Conservation (phyloP, 805 yeast genomes). For the Kodamaea lidongshanica region DNA sequence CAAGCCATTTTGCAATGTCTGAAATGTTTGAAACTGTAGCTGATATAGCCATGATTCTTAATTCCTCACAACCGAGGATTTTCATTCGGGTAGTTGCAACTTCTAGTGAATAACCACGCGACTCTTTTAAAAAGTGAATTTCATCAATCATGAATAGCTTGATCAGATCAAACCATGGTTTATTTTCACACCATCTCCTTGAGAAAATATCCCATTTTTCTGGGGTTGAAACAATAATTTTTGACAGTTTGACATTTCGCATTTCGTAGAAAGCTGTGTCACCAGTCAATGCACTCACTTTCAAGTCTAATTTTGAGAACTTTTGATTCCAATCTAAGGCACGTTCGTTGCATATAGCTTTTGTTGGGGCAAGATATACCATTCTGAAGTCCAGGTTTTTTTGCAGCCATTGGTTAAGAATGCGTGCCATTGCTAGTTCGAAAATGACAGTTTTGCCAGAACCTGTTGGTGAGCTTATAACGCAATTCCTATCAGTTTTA, state of each 20-base stretch:
- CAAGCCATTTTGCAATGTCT: slow-evolving; percentile 35
- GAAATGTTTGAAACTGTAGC: slow-evolving; percentile 50
- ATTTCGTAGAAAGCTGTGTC: slow-evolving; percentile 41
- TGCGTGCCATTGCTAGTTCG: slow-evolving; percentile 44
- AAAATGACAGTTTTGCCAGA: slow-evolving; percentile 49
- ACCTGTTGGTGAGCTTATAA: slow-evolving; percentile 53
- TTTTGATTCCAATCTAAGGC: slow-evolving; percentile 40
- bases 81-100: slow-evolving; percentile 15
- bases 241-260: slow-evolving; percentile 35
- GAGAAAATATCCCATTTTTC: slow-evolving; percentile 59
- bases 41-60: slow-evolving; percentile 21
- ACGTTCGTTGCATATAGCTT: slow-evolving; percentile 50
- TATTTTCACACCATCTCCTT: slow-evolving; percentile 22
- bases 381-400: slow-evolving; percentile 23
- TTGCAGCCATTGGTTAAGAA: too few relatives aligned
- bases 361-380: slow-evolving; percentile 55
- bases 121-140: slow-evolving; percentile 22
- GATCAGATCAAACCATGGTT: slow-evolving; percentile 22
- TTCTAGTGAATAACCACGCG: slow-evolving; percentile 24
- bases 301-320: slow-evolving; percentile 32
- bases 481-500: slow-evolving; percentile 32
- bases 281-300: slow-evolving; percentile 49
- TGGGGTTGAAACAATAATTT: slow-evolving; percentile 53
- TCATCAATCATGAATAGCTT: slow-evolving; percentile 23
- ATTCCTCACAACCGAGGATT: slow-evolving; percentile 3